Conservation (phyloP, 2,329 filamentous ascomycete species). For the Neofusicoccum parvum region DNA sequence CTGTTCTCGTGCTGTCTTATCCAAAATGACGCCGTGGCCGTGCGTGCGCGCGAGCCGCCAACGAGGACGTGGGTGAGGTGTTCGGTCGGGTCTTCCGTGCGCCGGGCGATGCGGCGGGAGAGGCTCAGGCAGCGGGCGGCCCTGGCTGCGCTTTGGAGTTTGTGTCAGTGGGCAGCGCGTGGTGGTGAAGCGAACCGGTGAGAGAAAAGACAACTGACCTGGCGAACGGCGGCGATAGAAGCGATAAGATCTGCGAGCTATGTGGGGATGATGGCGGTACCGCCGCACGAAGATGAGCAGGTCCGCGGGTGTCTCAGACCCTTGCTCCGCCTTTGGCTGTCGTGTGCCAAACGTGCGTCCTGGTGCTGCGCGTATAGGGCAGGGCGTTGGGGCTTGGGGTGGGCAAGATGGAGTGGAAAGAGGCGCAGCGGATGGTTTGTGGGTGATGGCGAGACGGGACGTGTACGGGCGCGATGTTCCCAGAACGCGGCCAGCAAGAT, state of each 20-base stretch:
- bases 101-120: constrained; percentile 14
- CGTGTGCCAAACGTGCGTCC: too few relatives aligned
- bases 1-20: constrained; percentile 8
- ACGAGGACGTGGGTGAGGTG: constrained; percentile 12
- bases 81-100: constrained; percentile 9
- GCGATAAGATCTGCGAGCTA: constrained; percentile 20
- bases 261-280: constrained; percentile 7
- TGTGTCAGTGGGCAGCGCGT: neutral
- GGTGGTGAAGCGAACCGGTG: constrained; percentile 10
- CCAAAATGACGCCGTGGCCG: constrained; percentile 17
- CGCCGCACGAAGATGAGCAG: neutral
- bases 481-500: neutral
- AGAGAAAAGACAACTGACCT: constrained; percentile 17
- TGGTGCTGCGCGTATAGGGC: too few relatives aligned
- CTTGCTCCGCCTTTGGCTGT: neutral
- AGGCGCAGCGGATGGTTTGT: neutral
- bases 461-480: neutral
- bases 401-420: too few relatives aligned
- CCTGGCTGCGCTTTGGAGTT: constrained; percentile 7
- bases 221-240: constrained; percentile 1
- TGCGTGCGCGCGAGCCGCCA: constrained; percentile 14
- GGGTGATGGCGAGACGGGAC: neutral
- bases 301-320: constrained; percentile 2
- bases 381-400: too few relatives aligned
- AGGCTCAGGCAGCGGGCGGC: constrained; percentile 8